Percentiles rank a stretch among this genome's conserved stretches.
phyloP scores from a whole-genome alignment of 1,284 basidiomycete genomes.

The Violaceomyces palustris region DNA sequence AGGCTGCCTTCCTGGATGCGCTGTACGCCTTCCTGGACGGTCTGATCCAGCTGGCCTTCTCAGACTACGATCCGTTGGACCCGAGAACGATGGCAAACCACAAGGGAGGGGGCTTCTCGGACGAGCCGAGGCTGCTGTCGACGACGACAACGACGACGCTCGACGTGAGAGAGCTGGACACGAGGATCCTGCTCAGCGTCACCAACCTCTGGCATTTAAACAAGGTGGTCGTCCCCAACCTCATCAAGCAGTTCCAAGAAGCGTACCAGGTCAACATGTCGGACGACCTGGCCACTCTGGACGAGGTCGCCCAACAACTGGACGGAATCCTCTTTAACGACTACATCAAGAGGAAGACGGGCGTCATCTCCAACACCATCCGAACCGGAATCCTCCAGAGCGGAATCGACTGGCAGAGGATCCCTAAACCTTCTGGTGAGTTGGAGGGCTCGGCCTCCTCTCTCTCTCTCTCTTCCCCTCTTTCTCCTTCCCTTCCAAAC shows the following conservation, averaged over 20 bases:
- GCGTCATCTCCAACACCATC: constrained; percentile 65
- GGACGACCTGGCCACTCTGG: constrained; percentile 74
- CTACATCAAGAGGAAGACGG: constrained; percentile 74
- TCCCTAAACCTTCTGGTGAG: constrained; percentile 80
- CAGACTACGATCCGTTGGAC: constrained; percentile 41
- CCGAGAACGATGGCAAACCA: constrained; percentile 23
- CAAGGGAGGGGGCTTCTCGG: constrained; percentile 26
- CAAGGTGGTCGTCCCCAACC: constrained; percentile 66
- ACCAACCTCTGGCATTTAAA: constrained; percentile 81
- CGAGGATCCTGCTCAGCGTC: constrained; percentile 77
- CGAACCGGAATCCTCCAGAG: constrained; percentile 72
- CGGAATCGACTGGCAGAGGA: constrained; percentile 84
- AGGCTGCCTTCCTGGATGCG: constrained; percentile 79
- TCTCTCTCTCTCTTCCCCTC: too few relatives aligned
- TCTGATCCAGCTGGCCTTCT: constrained; percentile 72
- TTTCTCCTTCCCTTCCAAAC: too few relatives aligned
- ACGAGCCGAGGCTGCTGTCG: too few relatives aligned
- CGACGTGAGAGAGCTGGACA: constrained; percentile 59
- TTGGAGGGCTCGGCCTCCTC: constrained; percentile 61
- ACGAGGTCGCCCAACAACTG: constrained; percentile 72
- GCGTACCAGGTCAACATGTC: constrained; percentile 70
- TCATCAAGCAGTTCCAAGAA: constrained; percentile 74
- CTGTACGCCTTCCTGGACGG: constrained; percentile 87
- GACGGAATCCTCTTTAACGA: constrained; percentile 82
- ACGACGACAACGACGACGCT: constrained; percentile 22